These are phyloP conservation scores for Toxoplasma gondii DNA, from an alignment of 169 alveolate species.

Conservation along the genomic window DNA sequence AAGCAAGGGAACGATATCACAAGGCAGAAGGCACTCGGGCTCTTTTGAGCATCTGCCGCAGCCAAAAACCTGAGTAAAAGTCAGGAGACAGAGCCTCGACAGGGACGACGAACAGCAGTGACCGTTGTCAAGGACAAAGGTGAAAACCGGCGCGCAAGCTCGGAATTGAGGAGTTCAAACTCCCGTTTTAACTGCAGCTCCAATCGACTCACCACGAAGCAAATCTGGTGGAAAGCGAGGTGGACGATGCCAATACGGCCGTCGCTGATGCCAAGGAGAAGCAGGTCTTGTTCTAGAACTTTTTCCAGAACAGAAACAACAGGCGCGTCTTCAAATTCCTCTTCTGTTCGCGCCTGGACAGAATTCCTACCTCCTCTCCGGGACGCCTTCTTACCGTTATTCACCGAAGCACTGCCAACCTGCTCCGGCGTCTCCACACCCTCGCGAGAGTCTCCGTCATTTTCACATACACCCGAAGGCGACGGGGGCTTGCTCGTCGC, in stretches of 20 bases:
- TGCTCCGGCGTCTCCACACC: background rate
- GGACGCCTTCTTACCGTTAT: background rate
- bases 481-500: background rate
- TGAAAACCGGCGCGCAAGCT: too few species aligned
- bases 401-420: background rate
- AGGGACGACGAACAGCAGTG: too few species aligned
- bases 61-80: too few species aligned
- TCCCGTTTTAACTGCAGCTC: too few species aligned
- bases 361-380: background rate
- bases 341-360: background rate
- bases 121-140: too few species aligned
- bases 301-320: background rate
- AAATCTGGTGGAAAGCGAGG: background rate
- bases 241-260: background rate
- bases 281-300: background rate
- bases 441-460: background rate
- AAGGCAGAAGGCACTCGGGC: too few species aligned
- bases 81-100: too few species aligned
- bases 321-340: background rate
- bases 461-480: background rate
- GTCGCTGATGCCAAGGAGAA: background rate
- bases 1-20: too few species aligned
- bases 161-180: too few species aligned
- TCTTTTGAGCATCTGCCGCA: too few species aligned
- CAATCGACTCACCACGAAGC: constrained; percentile 6